These are phyloP conservation scores for Pseudozyma sp. DNA, from an alignment of 1,284 basidiomycete species.

Conservation along the genomic window DNA sequence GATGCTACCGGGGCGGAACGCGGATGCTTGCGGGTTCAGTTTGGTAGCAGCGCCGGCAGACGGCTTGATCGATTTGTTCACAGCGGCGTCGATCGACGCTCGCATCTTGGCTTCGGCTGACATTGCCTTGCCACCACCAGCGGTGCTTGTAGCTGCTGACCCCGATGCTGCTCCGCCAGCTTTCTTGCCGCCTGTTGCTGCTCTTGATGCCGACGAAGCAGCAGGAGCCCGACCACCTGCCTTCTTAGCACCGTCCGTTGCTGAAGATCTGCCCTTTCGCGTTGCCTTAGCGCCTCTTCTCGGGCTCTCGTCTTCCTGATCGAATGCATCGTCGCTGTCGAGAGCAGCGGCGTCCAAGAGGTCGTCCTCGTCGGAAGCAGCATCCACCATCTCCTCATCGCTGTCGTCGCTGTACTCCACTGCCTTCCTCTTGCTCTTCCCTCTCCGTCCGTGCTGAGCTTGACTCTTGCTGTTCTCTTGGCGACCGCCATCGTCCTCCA, in stretches of 20 bases:
- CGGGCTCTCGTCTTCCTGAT: constrained; percentile 3
- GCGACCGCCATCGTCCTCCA: not conserved
- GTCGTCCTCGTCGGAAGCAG: constrained; percentile 1
- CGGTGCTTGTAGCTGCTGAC: not conserved
- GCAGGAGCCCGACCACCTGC: constrained; percentile 3
- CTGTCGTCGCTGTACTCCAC: constrained; percentile 25
- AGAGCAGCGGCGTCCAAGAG: constrained; percentile 5
- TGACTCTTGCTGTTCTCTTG: constrained; percentile 1
- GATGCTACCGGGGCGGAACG: constrained; percentile 28
- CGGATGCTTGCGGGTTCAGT: constrained; percentile 37
- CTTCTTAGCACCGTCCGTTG: constrained; percentile 5
- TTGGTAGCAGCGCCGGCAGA: constrained; percentile 11
- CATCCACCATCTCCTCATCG: constrained; percentile 25
- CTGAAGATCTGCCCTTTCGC: constrained; percentile 2
- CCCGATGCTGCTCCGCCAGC: not conserved
- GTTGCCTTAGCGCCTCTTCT: constrained; percentile 8
- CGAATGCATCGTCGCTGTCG: constrained; percentile 27
- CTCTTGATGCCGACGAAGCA: constrained; percentile 3
- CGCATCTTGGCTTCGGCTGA: constrained; percentile 40
- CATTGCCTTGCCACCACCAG: constrained; percentile 21
- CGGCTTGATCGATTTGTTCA: constrained; percentile 32
- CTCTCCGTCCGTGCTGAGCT: constrained; percentile 2
- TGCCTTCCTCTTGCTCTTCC: constrained; percentile 2
- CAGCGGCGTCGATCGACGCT: constrained; percentile 45
- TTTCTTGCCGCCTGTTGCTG: constrained; percentile 12